These are phyloP conservation scores for Pseudocercospora cruenta DNA, from an alignment of 2,329 filamentous ascomycete species.

Conservation along the genomic window DNA sequence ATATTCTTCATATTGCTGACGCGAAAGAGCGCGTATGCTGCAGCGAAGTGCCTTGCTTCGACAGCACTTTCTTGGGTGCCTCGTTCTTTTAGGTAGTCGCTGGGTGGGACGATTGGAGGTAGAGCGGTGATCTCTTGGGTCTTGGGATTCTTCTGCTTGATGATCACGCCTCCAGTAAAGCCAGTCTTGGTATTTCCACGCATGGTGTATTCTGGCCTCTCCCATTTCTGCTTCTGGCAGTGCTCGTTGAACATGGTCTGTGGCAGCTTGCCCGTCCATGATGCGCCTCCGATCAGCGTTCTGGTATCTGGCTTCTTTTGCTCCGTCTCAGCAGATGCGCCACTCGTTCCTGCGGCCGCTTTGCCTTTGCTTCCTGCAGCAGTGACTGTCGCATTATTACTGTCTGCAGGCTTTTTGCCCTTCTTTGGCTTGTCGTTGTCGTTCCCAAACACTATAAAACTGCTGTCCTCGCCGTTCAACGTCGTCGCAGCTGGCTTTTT, in stretches of 20 bases:
- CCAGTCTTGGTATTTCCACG: conserved; percentile 35
- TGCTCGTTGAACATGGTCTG: conserved; percentile 92
- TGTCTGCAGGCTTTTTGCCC: conserved; percentile 38
- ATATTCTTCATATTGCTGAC: conserved; percentile 96
- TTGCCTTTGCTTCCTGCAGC: conserved; percentile 31
- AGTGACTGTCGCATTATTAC: conserved; percentile 14
- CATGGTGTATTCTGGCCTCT: conserved; percentile 88
- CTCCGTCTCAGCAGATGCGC: conserved; percentile 27
- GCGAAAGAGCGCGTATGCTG: conserved; percentile 86
- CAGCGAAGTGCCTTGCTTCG: conserved; percentile 91
- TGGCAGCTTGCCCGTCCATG: conserved; percentile 96
- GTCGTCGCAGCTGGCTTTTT: conserved; percentile 41
- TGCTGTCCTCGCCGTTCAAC: conserved; percentile 52
- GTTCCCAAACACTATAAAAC: conserved; percentile 54
- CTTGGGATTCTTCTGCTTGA: conserved; percentile 75
- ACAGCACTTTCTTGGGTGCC: conserved; percentile 77
- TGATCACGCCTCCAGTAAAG: conserved; percentile 73
- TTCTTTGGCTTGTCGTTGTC: conserved; percentile 48
- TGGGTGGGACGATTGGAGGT: conserved; percentile 80
- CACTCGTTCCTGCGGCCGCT: conserved; percentile 26
- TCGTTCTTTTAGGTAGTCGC: conserved; percentile 70
- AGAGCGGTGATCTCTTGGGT: conserved; percentile 76
- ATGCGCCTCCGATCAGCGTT: conserved; percentile 88
- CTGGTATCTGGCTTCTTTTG: conserved; percentile 64
- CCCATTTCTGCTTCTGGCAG: conserved; percentile 95